These are phyloP conservation scores for Coniochaeta sp. DNA, from an alignment of 2,329 filamentous ascomycete genomes.

Conservation along the genomic window DNA sequence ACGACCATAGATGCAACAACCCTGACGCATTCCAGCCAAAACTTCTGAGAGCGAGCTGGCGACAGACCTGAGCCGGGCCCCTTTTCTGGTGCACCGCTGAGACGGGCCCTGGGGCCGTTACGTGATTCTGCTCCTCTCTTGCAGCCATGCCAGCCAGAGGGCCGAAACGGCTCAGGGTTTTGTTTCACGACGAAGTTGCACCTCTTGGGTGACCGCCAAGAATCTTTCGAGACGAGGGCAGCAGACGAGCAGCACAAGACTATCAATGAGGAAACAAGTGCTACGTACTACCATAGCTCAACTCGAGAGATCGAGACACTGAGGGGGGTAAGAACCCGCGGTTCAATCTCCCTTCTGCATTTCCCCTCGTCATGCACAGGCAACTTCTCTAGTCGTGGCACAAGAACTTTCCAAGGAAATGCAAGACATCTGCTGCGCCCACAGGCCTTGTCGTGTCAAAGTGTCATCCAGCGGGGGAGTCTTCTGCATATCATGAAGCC, in stretches of 20 bases:
- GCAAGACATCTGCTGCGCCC: neutral
- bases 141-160: neutral
- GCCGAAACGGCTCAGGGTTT: neutral
- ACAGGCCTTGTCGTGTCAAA: neutral
- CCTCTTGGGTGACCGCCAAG: neutral
- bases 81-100: neutral
- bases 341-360: neutral
- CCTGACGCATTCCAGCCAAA: neutral
- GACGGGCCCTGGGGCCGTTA: neutral
- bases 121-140: neutral
- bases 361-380: neutral
- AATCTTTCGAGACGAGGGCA: neutral
- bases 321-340: neutral
- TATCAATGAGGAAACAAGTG: neutral
- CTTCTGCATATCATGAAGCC: neutral
- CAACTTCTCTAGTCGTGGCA: neutral
- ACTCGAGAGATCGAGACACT: too few relatives aligned
- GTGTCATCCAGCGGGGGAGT: neutral
- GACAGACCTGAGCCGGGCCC: neutral
- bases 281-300: neutral
- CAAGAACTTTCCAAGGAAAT: neutral
- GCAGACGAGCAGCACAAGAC: neutral
- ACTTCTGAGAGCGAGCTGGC: neutral
- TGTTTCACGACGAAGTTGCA: neutral
- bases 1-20: neutral